These are phyloP conservation scores for Inonotus obliquus DNA, from an alignment of 1,284 basidiomycete genomes.

Conservation along the genomic window DNA sequence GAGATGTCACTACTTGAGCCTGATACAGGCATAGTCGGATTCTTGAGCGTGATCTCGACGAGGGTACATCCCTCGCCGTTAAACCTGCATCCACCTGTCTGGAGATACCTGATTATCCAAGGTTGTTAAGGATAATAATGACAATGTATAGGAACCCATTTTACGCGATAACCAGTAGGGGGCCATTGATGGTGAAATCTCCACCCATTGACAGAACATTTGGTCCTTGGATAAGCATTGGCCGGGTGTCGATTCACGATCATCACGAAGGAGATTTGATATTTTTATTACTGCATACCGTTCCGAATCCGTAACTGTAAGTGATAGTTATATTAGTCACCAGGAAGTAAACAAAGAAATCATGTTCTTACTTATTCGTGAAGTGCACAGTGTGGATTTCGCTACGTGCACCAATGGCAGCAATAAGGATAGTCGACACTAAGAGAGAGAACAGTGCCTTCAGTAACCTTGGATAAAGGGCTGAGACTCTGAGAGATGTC, in stretches of 20 bases:
- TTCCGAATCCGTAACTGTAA: conserved; percentile 22
- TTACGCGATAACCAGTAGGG: conserved; percentile 19
- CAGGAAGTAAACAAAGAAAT: not conserved
- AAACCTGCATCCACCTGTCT: conserved; percentile 19
- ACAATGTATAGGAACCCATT: conserved; percentile 14
- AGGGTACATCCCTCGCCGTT: conserved; percentile 24
- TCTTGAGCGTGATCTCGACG: conserved; percentile 21
- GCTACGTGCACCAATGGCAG: conserved; percentile 5
- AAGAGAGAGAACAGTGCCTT: not conserved
- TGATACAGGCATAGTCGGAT: conserved; percentile 20
- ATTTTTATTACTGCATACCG: conserved; percentile 3
- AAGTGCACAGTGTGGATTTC: conserved; percentile 22
- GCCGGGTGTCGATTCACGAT: conserved; percentile 3
- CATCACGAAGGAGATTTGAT: no score
- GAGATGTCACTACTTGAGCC: conserved; percentile 23
- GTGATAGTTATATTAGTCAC: not conserved
- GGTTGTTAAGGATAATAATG: not conserved
- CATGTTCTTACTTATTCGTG: conserved; percentile 17
- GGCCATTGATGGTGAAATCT: conserved; percentile 17
- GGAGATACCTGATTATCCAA: conserved; percentile 3
- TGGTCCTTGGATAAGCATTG: conserved; percentile 21
- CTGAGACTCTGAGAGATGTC: not conserved
- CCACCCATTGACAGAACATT: conserved; percentile 21
- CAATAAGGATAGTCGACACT: not conserved
- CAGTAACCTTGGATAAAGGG: not conserved